Conservation (phyloP, 331 rosid genomes). For the Malus hybrid region DNA sequence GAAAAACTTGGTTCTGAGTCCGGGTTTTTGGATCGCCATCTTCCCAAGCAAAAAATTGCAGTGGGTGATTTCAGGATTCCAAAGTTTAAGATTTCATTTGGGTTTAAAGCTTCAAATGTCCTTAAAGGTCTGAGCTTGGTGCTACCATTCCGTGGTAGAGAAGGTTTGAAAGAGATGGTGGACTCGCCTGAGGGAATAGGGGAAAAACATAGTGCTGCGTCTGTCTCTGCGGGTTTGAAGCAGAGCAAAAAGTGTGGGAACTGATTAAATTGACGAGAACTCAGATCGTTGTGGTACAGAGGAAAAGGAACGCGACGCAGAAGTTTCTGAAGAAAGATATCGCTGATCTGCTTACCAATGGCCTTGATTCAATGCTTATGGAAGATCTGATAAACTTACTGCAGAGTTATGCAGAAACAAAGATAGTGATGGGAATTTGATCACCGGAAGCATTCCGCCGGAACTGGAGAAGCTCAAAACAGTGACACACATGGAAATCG, state of each 20-base stretch:
- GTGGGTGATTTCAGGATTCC: conserved; percentile 75
- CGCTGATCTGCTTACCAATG: conserved; percentile 73
- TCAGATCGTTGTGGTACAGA: conserved; percentile 87
- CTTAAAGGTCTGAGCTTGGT: conserved; percentile 58
- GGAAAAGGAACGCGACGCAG: conserved; percentile 88
- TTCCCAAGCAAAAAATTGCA: neutral
- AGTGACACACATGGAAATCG: no score
- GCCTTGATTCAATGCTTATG: conserved; percentile 69
- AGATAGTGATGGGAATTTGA: no score
- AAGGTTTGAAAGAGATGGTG: conserved; percentile 67
- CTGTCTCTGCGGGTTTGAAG: no score
- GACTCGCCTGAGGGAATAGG: conserved; percentile 32
- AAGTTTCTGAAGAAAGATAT: conserved; percentile 81
- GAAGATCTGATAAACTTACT: conserved; percentile 18
- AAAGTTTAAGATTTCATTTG: conserved; percentile 62
- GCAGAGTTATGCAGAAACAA: no score
- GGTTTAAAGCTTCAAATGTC: conserved; percentile 44
- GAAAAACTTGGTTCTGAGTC: no score
- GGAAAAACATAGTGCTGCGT: no score
- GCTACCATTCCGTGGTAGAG: conserved; percentile 58
- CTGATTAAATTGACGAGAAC: conserved; percentile 66
- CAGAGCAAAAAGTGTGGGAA: no score
- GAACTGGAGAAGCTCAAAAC: no score
- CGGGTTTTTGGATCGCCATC: no score
- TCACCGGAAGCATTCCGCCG: no score